Conservation (phyloP, 1,284 basidiomycete genomes). For the Tilletiaria anomala region DNA sequence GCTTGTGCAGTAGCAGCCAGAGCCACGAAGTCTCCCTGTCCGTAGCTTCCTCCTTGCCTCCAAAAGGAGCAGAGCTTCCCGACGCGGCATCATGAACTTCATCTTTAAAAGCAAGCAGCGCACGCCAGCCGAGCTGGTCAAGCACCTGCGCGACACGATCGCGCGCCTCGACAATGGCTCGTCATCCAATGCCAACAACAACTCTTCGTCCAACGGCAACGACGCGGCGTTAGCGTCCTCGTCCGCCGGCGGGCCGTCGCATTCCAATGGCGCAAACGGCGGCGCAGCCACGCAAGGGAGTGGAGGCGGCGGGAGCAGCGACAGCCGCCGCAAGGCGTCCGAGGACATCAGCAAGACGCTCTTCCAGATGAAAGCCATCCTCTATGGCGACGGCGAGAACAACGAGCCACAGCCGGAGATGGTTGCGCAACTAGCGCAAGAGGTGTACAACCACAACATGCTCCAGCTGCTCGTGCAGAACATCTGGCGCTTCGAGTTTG, state of each 20-base stretch:
- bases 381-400: constrained; percentile 59
- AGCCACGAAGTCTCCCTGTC: too few species aligned
- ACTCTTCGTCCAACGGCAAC: too few species aligned
- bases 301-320: constrained; percentile 5
- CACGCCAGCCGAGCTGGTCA: constrained; percentile 30
- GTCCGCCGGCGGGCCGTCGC: too few species aligned
- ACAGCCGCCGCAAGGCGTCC: constrained; percentile 48
- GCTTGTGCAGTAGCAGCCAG: too few species aligned
- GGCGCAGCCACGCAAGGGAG: too few species aligned
- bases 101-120: constrained; percentile 35
- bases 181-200: too few species aligned
- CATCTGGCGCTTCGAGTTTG: constrained; percentile 81
- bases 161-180: constrained; percentile 15
- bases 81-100: constrained; percentile 40
- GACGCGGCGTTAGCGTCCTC: too few species aligned
- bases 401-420: constrained; percentile 54
- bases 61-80: too few species aligned
- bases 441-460: constrained; percentile 81
- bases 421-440: constrained; percentile 66
- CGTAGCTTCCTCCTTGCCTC: too few species aligned
- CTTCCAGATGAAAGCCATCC: constrained; percentile 69
- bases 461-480: constrained; percentile 66
- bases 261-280: too few species aligned
- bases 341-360: constrained; percentile 80
- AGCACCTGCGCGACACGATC: constrained; percentile 25